Evolutionary conservation across 306 rosid species (phyloP).

Genomic region (Castanea sativa): DNA sequence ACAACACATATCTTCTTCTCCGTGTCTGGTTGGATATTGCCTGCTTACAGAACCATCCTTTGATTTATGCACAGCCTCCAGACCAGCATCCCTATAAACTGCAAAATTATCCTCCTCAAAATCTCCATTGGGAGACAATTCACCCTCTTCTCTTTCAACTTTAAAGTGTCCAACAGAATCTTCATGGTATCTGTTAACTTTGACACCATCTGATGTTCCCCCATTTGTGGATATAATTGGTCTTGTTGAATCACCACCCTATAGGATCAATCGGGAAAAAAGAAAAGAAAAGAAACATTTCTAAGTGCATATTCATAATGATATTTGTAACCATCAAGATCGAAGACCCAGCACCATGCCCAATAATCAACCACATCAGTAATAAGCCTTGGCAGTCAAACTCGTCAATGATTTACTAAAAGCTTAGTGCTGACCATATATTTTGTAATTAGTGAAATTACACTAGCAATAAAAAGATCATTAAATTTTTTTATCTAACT

Average conservation of each 20-base stretch:
- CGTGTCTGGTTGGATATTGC: constrained; percentile 60
- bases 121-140: constrained; percentile 96
- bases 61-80: constrained; percentile 44
- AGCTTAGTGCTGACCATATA: background rate
- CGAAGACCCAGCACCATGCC: background rate
- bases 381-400: background rate
- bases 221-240: constrained; percentile 62
- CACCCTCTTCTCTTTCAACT: constrained; percentile 97
- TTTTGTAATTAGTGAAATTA: background rate
- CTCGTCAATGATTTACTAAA: background rate
- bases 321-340: background rate
- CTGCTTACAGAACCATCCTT: constrained; percentile 48
- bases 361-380: background rate
- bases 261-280: constrained; percentile 9
- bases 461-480: background rate
- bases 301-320: constrained; percentile 2
- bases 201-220: constrained; percentile 42
- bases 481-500: background rate
- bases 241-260: constrained; percentile 80
- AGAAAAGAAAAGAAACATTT: constrained; percentile 7
- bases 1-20: constrained; percentile 54
- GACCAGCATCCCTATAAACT: constrained; percentile 58
- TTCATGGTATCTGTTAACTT: constrained; percentile 54
- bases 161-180: constrained; percentile 65
- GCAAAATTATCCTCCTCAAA: constrained; percentile 91